phyloP scores from a whole-genome alignment of 306 rosid genomes.

The Castanea sativa region DNA sequence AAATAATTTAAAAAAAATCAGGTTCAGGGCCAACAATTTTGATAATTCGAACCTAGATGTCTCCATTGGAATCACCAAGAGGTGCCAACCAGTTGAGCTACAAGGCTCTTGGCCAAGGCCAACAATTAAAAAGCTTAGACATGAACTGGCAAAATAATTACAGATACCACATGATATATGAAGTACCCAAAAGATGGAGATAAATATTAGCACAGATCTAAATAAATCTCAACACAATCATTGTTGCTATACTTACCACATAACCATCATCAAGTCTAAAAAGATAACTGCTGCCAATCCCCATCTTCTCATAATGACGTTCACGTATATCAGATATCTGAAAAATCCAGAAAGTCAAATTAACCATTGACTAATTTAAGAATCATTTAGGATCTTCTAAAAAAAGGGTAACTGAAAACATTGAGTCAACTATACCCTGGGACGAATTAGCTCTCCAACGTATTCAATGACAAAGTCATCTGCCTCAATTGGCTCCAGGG shows the following conservation, averaged over 20 bases:
- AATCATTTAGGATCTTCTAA: not conserved
- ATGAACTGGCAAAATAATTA: not conserved
- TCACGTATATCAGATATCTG: constrained; percentile 98
- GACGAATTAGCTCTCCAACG: constrained; percentile 91
- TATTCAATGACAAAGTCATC: constrained; percentile 97
- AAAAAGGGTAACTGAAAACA: not conserved
- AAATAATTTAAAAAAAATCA: too few relatives aligned
- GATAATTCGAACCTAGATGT: too few relatives aligned
- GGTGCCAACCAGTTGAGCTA: too few relatives aligned
- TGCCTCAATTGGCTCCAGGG: constrained; percentile 91
- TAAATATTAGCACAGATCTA: not conserved
- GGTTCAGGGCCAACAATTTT: too few relatives aligned
- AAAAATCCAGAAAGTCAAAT: not conserved
- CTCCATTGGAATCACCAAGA: too few relatives aligned
- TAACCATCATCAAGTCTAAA: constrained; percentile 96
- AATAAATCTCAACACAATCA: constrained; percentile 7
- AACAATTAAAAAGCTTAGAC: not conserved
- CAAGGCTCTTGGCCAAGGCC: too few relatives aligned
- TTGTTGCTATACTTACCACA: constrained; percentile 70
- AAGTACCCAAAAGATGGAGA: constrained; percentile 5
- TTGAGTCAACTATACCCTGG: constrained; percentile 59
- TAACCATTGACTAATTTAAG: not conserved
- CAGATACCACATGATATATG: not conserved
- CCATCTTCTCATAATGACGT: constrained; percentile 86
- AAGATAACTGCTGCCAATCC: constrained; percentile 98